Conservation (phyloP, 768 basidiomycete genomes). For the Leccinum broughii region DNA sequence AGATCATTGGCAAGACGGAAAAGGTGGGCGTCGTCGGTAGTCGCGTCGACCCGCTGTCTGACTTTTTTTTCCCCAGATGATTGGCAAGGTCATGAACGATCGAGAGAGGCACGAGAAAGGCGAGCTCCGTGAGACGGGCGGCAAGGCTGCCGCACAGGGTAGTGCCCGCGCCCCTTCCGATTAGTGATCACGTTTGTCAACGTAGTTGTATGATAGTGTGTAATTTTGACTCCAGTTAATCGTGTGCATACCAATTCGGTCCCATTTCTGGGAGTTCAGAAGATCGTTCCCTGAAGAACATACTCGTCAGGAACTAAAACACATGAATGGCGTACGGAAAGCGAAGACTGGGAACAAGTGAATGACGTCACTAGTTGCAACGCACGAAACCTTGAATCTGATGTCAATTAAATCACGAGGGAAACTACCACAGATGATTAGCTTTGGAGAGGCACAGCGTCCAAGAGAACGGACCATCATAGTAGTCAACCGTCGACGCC, state of each 20-base stretch:
- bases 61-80: constrained; percentile 35
- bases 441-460: background rate
- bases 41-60: background rate
- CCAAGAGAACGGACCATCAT: constrained; percentile 47
- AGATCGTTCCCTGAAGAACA: background rate
- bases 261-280: background rate
- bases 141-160: constrained; percentile 46
- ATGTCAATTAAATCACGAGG: constrained; percentile 38
- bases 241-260: background rate
- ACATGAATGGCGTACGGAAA: too few relatives aligned
- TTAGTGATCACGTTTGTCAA: constrained; percentile 12
- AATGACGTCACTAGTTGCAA: background rate
- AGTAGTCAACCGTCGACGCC: constrained; percentile 46
- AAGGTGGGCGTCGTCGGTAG: constrained; percentile 39
- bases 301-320: background rate
- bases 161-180: constrained; percentile 45
- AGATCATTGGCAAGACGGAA: constrained; percentile 57
- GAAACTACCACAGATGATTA: constrained; percentile 43
- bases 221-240: background rate
- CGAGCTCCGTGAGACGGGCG: constrained; percentile 53
- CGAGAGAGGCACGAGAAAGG: constrained; percentile 56
- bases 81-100: constrained; percentile 49
- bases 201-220: background rate
- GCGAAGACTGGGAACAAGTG: too few relatives aligned
- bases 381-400: background rate